Base-by-base conservation (phyloP, 805 yeast species). In the Candida xiaguanensis region DNA sequence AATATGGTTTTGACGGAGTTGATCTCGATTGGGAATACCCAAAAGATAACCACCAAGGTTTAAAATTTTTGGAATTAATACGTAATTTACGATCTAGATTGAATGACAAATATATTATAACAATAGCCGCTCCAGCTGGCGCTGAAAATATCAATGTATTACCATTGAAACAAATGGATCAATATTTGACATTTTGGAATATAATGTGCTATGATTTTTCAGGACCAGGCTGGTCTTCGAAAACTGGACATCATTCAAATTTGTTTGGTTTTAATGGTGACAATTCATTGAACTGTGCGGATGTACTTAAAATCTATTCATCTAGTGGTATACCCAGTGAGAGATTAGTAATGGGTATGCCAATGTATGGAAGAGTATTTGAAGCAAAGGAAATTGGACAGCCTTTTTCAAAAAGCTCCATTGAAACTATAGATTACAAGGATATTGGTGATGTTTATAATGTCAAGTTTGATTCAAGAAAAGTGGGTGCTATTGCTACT, bases 11-110 rank as follows among this genome's bases (percentile, higher is more conserved):
- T 52, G 97, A 93, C 57, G 98, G 99, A 0, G 65, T 91, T 33
- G 98, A 93, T 58, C 63, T 91, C 20, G 99, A 91, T 61, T 91
- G 96, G 96, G 99, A 91, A 59, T 91, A 80, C 52, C 96, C 96
- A 0, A 55, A 59, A 6, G 67, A 57, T 30, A 51, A 54, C 3
- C 52, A 55, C 0, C 80, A 85, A 44, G 77, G 78, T 1, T 34
- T 49, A 0, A 53, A 58, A 27, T 70, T 78, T 44, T 63, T 74
- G 1, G 50, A 54, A 19, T 15, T 38, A 16, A 15, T 39, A 17
- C 15, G 12, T 8, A 6, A 12, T 15, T 37, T 40, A 9, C n/a
- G 50, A 31, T 27, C 43, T 61, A 67, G 40, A 28, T 36, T 43
- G 51, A 27, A 9, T 36, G 36, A 14, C 51, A 45, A 22, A 46